Conservation (phyloP, 1,284 basidiomycete species). For the Ceratobasidium sp. region DNA sequence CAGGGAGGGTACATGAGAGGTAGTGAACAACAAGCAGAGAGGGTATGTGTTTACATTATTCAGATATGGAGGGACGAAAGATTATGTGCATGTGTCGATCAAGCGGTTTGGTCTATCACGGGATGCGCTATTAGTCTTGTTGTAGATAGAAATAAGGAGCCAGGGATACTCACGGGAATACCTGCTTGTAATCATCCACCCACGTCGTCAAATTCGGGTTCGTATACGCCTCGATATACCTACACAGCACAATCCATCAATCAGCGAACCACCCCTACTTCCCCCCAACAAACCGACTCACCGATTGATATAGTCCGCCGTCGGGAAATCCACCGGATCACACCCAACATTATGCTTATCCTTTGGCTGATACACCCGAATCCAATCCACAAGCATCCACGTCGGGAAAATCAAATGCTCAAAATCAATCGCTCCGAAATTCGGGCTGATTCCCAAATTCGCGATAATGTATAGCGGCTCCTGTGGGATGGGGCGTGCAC, state of each 20-base stretch:
- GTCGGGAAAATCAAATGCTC: slow-evolving; percentile 74
- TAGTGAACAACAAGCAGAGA: slow-evolving; percentile 2
- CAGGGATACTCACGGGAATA: slow-evolving; percentile 57
- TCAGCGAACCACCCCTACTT: neutral
- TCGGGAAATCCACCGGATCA: slow-evolving; percentile 82
- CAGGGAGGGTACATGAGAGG: neutral
- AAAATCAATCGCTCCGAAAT: slow-evolving; percentile 78
- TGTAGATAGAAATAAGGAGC: neutral
- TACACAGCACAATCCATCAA: slow-evolving; percentile 32
- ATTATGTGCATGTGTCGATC: slow-evolving; percentile 52
- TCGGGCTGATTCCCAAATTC: slow-evolving; percentile 83
- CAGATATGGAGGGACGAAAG: neutral
- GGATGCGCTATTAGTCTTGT: neutral
- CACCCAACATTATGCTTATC: slow-evolving; percentile 80
- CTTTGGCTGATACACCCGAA: slow-evolving; percentile 82
- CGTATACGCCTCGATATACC: slow-evolving; percentile 56
- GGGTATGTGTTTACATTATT: slow-evolving; percentile 4
- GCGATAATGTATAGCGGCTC: slow-evolving; percentile 63
- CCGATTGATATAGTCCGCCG: slow-evolving; percentile 76
- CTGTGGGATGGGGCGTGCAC: slow-evolving; percentile 37
- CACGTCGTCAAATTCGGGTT: slow-evolving; percentile 63
- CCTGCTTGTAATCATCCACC: slow-evolving; percentile 59
- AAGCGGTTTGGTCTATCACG: slow-evolving; percentile 61
- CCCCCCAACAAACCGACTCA: slow-evolving; percentile 53
- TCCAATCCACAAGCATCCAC: slow-evolving; percentile 68